Base-by-base conservation (phyloP, 192 early-diverging fungal species). In the Powellomyces hirtus region DNA sequence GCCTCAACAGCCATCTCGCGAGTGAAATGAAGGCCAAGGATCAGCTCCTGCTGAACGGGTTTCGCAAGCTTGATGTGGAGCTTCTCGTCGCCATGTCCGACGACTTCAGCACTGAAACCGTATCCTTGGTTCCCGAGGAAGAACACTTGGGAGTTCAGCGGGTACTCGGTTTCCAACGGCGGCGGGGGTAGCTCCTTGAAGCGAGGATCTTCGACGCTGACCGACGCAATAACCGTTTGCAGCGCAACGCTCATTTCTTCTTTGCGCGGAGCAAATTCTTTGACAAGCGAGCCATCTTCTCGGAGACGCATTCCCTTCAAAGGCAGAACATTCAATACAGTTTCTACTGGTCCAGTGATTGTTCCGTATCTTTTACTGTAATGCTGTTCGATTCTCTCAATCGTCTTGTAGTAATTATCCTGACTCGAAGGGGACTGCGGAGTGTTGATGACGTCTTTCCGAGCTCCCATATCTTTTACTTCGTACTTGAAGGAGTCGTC, bases 111-210 rank as follows among this genome's bases (percentile, higher is more conserved):
- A 1, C 81, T 78, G 14, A 82, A 71, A 42, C 96, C 96, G 64
- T 93, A 97, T 46, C 86, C 62, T 22, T 75, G 79, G 46, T 73
- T 71, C 10, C 90, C 91, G 56, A 98, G 73, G 74, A 94, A 95
- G 72, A 97, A 95, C 2, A 94, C 88, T 18, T 80, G 78, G 2
- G 85, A 85, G 1, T 71, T 68, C 11, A 89, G 13, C 10, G 91
- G 93, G 62, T 90, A 93, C 56, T 92, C 91, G n/a, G 81, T 79
- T 1, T 77, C 76, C 0, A 94, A 64, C 1, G 88, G 80, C 18
- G 79, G 66, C 14, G 95, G 81, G 20, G 89, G 82, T 49, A 84
- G 80, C 71, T 96, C 92, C 57, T 29, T 45, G 59, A 72, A 74
- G 36, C 94, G 85, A 22, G 91, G 79, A 73, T 94, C 91, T 11